Base-by-base conservation (phyloP, 768 basidiomycete genomes). In the Auriscalpium orientale region DNA sequence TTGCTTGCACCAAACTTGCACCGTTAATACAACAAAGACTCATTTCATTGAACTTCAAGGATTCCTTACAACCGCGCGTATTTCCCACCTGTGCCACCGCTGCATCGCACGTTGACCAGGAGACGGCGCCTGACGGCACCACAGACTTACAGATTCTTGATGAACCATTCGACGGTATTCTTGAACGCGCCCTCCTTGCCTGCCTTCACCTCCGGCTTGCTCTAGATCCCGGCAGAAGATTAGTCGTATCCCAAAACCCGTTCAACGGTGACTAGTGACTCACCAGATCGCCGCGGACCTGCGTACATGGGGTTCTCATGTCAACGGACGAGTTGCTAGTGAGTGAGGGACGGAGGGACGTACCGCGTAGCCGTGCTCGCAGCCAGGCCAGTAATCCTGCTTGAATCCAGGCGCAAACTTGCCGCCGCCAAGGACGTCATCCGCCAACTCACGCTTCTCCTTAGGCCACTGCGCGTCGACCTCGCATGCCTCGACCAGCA, bases 401-500 rank as follows among this genome's bases (percentile, higher is more conserved):
- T 65, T 64, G 58, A 75, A 76, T 37, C 70, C 75, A 11, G 72
- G 70, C 10, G 62, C 63, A 52, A 71, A 73, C 56, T 70, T 70
- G 21, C 70, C 72, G 49, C 65, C 66, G 9, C 68, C 72, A 33
- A 79, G 59, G 50, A 78, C 67, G 56, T 71, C 65, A 49, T 75
- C 75, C 3, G 72, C 70, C 43, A 62, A 57, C 10, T 58, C 61
- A 57, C 73, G 72, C 20, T 63, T 53, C 48, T 71, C 70, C 2
- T 49, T 37, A 7, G 71, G 68, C 66, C 76, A 75, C 58, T 46
- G 40, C 3, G 49, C 21, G 58, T 75, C 73, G 2, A 63, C 35
- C 47, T 72, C 70, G 61, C 76, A 74, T 12, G 70, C 68, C 62
- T 76, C 73, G 64, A 77, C 71, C 28, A 78, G 69, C 36, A 76